Evolutionary conservation across 2,329 filamentous ascomycete genomes (phyloP).

Genomic region (Xylaria sp.): DNA sequence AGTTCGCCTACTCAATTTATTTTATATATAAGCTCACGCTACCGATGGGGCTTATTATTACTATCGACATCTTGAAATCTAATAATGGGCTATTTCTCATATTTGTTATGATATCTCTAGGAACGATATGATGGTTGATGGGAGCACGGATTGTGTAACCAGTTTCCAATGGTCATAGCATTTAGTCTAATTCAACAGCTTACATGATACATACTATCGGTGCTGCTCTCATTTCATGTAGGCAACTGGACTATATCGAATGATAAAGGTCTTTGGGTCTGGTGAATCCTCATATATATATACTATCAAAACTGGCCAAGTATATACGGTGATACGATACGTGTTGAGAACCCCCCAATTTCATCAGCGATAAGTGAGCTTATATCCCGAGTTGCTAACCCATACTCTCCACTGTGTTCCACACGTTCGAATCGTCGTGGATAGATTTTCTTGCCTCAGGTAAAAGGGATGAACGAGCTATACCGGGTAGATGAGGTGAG

Average conservation of each 20-base stretch:
- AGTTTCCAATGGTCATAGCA: too few relatives aligned
- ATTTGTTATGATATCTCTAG: too few relatives aligned
- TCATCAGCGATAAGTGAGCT: not conserved
- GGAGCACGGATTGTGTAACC: too few relatives aligned
- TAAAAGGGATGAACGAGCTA: not conserved
- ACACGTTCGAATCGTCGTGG: not conserved
- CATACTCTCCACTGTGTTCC: not conserved
- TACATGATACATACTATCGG: not conserved
- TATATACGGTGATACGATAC: not conserved
- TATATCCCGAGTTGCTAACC: not conserved
- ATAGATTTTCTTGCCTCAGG: not conserved
- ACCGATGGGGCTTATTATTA: too few relatives aligned
- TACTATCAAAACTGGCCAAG: conserved; percentile 1
- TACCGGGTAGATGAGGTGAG: not conserved
- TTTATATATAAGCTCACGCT: too few relatives aligned
- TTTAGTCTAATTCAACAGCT: too few relatives aligned
- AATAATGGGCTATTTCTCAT: too few relatives aligned
- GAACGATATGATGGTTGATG: too few relatives aligned
- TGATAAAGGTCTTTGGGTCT: not conserved
- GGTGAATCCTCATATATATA: conserved; percentile 12
- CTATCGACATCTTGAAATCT: too few relatives aligned
- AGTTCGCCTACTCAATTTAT: too few relatives aligned
- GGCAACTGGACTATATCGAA: not conserved
- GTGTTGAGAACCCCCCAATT: not conserved
- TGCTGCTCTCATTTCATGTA: not conserved